These are phyloP conservation scores for Lichenothelia convexa DNA, from an alignment of 495 filamentous ascomycete species.

Conservation along the genomic window DNA sequence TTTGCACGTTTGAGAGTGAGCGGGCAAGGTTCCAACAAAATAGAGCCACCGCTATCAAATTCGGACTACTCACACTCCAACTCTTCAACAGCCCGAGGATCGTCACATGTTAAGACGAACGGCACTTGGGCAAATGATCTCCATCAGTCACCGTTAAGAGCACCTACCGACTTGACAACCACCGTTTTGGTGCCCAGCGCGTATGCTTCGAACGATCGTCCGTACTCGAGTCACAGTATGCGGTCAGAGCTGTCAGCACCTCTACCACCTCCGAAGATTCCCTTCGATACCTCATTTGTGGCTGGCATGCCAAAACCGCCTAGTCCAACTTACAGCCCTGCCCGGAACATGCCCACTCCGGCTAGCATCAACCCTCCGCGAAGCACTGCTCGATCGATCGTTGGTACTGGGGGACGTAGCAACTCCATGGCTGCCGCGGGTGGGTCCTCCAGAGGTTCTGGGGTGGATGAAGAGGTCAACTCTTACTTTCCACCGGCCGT, in stretches of 20 bases:
- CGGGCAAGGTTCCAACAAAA: too few species aligned
- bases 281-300: slow-evolving; percentile 30
- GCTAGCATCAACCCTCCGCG: slow-evolving; percentile 32
- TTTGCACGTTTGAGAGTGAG: slow-evolving; percentile 38
- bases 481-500: slow-evolving; percentile 17
- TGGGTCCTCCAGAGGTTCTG: slow-evolving; percentile 12
- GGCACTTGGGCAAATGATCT: too few species aligned
- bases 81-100: too few species aligned
- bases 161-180: too few species aligned
- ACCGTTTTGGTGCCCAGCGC: too few species aligned
- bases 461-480: slow-evolving; percentile 10
- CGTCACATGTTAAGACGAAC: too few species aligned
- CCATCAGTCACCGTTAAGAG: too few species aligned
- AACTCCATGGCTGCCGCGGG: slow-evolving; percentile 12
- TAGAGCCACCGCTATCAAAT: too few species aligned
- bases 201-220: too few species aligned
- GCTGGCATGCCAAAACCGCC: slow-evolving; percentile 57
- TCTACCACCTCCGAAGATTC: slow-evolving; percentile 35
- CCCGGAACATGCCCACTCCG: slow-evolving; percentile 35
- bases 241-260: slow-evolving; percentile 27
- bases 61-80: too few species aligned
- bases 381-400: slow-evolving; percentile 22
- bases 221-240: slow-evolving; percentile 39
- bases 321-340: slow-evolving; percentile 70
- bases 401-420: slow-evolving; percentile 18